Evolutionary conservation across 2,329 filamentous ascomycete genomes (phyloP), one percentile per base, ranked within the genome.

Genomic region (Xylariaceae sp.): DNA sequence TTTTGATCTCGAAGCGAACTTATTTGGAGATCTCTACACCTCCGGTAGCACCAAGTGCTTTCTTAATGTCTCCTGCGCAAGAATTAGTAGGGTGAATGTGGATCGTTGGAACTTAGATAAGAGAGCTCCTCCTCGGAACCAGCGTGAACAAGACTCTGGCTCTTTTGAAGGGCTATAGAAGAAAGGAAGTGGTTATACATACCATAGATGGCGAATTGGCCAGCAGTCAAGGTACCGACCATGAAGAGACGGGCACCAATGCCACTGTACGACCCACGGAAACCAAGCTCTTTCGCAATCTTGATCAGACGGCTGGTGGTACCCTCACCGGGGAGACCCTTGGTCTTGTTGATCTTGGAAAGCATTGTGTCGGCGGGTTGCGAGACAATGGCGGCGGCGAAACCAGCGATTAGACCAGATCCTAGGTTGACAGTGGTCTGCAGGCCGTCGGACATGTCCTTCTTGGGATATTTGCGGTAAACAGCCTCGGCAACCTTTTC

Each of bases 341-440:
- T 84, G 74, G 84, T 87, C 84, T 89, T 90, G 85, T 90, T 90
- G 80, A 90, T 89, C 83, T 89, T 89, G 76, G 82, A 86, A 63
- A 91, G 83, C 87, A 91, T 91, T 65, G 87, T 90, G 73, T 91
- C 87, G 70, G 87, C 87, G 65, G 87, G 87, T 75, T 91, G 87
- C 59, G 87, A 90, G 71, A 91, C 80, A 67, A 89, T 71, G 68
- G 87, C 87, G 63, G 87, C 87, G 65, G 87, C 87, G 75, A 90
- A 88, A 86, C 87, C 87, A 67, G 87, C 87, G 64, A 89, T 80
- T 64, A 90, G 78, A 86, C 87, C 87, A 67, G 86, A 86, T 61
- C 84, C 83, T 65, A 91, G 76, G 81, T 90, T 90, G 78, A 88
- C 81, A 70, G 75, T 75, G 62, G 87, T 90, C 77, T 89, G 86